Conservation (phyloP, 345 rosid genomes). For the Pistacia integerrima region DNA sequence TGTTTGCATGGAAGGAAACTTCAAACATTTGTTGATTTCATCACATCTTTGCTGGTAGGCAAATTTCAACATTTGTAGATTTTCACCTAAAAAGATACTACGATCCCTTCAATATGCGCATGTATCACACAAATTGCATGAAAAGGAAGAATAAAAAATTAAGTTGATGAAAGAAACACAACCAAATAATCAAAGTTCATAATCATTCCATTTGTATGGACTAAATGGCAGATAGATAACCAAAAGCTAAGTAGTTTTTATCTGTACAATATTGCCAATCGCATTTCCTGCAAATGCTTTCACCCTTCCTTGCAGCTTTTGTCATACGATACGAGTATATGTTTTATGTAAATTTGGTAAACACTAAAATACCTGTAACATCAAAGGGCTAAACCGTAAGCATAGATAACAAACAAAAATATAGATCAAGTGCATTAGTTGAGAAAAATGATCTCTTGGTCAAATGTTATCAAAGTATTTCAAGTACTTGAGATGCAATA, state of each 20-base stretch:
- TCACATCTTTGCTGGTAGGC: constrained; percentile 9
- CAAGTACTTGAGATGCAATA: background rate
- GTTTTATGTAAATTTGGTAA: no score
- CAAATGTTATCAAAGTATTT: background rate
- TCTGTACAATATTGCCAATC: background rate
- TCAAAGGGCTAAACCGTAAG: no score
- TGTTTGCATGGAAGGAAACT: constrained; percentile 11
- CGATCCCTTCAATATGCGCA: background rate
- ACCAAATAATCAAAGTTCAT: background rate
- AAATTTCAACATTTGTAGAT: background rate
- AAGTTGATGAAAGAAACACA: background rate
- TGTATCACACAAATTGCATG: background rate
- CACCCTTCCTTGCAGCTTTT: background rate
- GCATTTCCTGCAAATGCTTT: background rate
- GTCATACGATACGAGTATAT: no score
- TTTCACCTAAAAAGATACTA: background rate
- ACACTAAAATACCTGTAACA: no score
- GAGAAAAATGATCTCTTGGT: background rate
- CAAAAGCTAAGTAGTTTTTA: no score
- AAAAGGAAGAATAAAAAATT: background rate
- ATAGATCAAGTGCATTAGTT: background rate
- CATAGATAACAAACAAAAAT: background rate
- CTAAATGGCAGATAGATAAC: no score
- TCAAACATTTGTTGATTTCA: background rate
- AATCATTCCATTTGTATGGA: background rate